Conservation (phyloP, 345 rosid genomes). For the Populus pruinosa region DNA sequence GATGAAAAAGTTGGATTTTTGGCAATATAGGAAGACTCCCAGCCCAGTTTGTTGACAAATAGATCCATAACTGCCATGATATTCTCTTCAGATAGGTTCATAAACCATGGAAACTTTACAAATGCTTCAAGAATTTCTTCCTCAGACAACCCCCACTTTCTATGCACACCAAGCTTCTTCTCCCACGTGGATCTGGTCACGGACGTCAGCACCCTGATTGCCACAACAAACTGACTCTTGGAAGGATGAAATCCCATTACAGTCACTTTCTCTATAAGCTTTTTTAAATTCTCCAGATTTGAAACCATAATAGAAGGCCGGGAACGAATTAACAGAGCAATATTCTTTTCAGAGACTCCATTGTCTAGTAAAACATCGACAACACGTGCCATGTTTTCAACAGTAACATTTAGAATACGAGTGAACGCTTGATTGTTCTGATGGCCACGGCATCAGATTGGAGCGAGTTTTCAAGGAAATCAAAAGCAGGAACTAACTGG, state of each 20-base stretch:
- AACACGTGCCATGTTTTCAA: not conserved
- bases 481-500: slow-evolving; percentile 8
- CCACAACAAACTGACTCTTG: slow-evolving; percentile 38
- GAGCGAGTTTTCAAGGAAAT: slow-evolving; percentile 1
- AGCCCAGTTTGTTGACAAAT: slow-evolving; percentile 28
- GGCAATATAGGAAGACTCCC: slow-evolving; percentile 9
- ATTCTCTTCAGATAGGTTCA: slow-evolving; percentile 24
- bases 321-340: not conserved
- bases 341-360: slow-evolving; percentile 15
- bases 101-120: slow-evolving; percentile 13
- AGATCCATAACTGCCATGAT: slow-evolving; percentile 20
- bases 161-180: not conserved
- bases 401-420: not conserved
- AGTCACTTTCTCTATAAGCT: slow-evolving; percentile 23
- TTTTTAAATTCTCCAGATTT: not conserved
- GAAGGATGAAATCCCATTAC: slow-evolving; percentile 47
- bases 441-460: not conserved
- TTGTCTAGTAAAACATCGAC: not conserved
- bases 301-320: not conserved
- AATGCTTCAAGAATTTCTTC: slow-evolving; percentile 24
- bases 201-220: slow-evolving; percentile 19
- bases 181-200: slow-evolving; percentile 19
- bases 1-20: slow-evolving; percentile 1
- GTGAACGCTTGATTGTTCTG: not conserved
- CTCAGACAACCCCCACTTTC: slow-evolving; percentile 23